A percentile compares a stretch with the other conserved stretches of the same genome.
Conservation (phyloP, 345 rosid species). For the Hypericum androsaemum region DNA sequence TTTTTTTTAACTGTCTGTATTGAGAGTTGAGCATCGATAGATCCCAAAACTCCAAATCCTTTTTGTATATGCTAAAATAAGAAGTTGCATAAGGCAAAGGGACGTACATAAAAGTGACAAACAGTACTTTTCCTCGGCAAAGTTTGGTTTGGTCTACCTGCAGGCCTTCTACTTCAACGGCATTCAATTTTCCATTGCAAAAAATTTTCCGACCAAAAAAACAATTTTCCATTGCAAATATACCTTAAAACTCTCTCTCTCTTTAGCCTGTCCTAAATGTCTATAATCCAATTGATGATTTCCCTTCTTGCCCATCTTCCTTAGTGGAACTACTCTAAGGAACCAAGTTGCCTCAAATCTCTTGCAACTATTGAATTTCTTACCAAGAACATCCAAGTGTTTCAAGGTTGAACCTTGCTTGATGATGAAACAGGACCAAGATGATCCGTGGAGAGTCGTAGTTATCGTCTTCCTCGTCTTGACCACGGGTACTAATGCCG, state of each 20-base stretch:
- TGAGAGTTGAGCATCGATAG: no score
- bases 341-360: no score
- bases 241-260: no score
- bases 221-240: background rate
- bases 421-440: conserved; percentile 27
- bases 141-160: conserved; percentile 23
- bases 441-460: conserved; percentile 19
- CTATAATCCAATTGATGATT: no score
- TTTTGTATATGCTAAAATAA: background rate
- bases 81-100: background rate
- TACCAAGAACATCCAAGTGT: background rate
- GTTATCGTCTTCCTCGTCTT: conserved; percentile 20
- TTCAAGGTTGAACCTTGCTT: conserved; percentile 3
- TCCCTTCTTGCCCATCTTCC: no score
- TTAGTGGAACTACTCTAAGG: no score
- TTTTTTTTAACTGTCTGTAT: no score
- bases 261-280: no score
- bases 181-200: conserved; percentile 6
- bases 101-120: background rate
- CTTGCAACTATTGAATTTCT: no score
- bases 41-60: no score
- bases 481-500: conserved; percentile 20
- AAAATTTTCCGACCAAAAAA: no score
- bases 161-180: conserved; percentile 21
- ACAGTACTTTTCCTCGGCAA: conserved; percentile 5